Conservation (phyloP, 1,139 yeast genomes). For the Hansenula sp. region DNA sequence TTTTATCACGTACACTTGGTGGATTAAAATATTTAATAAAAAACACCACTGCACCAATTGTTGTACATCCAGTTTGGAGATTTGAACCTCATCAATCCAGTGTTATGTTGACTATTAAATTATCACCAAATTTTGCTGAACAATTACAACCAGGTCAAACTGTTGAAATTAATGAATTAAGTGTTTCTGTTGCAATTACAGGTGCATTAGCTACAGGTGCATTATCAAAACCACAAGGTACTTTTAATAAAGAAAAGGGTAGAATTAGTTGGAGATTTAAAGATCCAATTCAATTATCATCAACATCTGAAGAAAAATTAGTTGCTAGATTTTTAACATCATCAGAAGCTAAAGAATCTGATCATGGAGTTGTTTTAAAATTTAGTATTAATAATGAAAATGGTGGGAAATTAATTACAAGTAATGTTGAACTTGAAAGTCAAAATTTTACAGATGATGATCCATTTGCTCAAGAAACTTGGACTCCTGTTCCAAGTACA, state of each 20-base stretch:
- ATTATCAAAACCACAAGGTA: conserved; percentile 85
- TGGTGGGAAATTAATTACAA: conserved; percentile 24
- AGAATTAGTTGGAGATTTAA: conserved; percentile 81
- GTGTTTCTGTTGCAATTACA: conserved; percentile 61
- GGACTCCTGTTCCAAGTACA: conserved; percentile 27
- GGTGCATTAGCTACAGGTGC: conserved; percentile 58
- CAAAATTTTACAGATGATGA: conserved; percentile 31
- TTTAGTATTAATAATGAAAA: conserved; percentile 38
- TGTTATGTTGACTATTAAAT: conserved; percentile 67
- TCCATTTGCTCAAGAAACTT: conserved; percentile 30
- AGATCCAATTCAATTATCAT: conserved; percentile 40
- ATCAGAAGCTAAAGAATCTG: conserved; percentile 58
- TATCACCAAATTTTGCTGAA: conserved; percentile 46
- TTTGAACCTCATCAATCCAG: conserved; percentile 82
- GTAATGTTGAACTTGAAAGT: conserved; percentile 25
- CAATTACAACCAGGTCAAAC: conserved; percentile 24
- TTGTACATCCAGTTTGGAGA: conserved; percentile 82
- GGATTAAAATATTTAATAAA: conserved; percentile 67
- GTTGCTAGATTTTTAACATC: conserved; percentile 70
- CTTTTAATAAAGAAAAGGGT: conserved; percentile 78
- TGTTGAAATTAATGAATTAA: conserved; percentile 50
- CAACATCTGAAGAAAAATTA: conserved; percentile 48
- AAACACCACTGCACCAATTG: conserved; percentile 55
- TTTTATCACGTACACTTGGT: conserved; percentile 59
- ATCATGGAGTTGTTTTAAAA: conserved; percentile 66